A percentile compares a stretch with the other conserved stretches of the same genome.
Evolutionary conservation across 225 moss, liverwort and hornwort species (phyloP).

Genomic region (Rhytidiadelphus loreus): DNA sequence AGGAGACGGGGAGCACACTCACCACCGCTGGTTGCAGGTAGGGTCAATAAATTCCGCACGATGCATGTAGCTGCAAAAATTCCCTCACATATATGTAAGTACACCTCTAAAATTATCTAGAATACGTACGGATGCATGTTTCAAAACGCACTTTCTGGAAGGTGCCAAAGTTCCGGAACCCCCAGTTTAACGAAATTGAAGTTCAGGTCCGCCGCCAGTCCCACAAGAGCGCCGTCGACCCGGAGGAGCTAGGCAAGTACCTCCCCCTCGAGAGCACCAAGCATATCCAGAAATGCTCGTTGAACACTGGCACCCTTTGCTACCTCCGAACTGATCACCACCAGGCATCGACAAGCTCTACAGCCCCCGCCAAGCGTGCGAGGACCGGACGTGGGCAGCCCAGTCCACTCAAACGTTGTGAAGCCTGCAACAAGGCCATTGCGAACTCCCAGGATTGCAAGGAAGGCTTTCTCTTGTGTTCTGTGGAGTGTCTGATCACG

Average conservation of each 20-base stretch:
- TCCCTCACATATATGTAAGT: too few species aligned
- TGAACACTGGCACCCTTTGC: neutral
- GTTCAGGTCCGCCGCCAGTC: neutral
- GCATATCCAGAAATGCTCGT: neutral
- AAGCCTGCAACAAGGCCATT: neutral
- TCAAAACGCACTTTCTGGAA: too few species aligned
- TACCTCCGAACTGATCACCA: neutral
- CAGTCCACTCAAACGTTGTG: neutral
- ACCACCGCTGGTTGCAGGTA: neutral
- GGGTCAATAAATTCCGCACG: too few species aligned
- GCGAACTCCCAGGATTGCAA: neutral
- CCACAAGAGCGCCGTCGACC: neutral
- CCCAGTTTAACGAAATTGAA: too few species aligned
- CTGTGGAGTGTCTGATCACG: neutral
- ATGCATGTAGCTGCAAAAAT: rapidly evolving
- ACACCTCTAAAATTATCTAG: too few species aligned
- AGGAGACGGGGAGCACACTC: neutral
- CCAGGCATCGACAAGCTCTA: too few species aligned
- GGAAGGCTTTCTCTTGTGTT: neutral
- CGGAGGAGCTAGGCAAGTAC: neutral
- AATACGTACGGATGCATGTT: neutral
- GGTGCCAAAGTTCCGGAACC: neutral
- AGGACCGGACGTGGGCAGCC: neutral
- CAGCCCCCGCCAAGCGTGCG: neutral
- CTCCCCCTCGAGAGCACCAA: neutral